Evolutionary conservation across 1,284 basidiomycete species (phyloP), one percentile per base, ranked within the genome.

Genomic region (Puccinia brachypodii): DNA sequence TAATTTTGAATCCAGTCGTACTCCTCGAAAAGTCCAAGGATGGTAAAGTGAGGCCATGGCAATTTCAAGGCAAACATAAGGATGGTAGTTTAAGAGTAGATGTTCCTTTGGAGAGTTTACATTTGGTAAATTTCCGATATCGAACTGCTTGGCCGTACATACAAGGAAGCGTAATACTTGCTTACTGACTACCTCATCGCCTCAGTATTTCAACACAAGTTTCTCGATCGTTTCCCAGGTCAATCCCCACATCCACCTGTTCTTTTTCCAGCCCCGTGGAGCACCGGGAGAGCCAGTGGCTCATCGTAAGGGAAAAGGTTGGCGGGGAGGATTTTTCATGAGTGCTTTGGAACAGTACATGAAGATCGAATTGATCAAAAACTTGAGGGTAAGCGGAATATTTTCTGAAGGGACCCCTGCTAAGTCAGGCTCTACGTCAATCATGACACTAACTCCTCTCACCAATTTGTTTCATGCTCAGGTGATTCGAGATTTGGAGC

Each of bases 201-300:
- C 19, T 0, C 13, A 28, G 64, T 84, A 86, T 40, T 87, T 84
- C 84, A 94, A 88, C 83, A 95, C 97, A 82, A 98, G 95, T 83
- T 92, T 97, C 86, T 93, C 94, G 1, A 92, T 98, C 71, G 96
- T 99, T 47, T 95, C 94, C 0, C 96, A 96, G 88, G 95, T 94
- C 40, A 99, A 98, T 85, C 96, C 96, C 0, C 97, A 99, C 86
- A 94, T 99, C 14, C 96, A 98, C 87, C 85, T 98, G n/a, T 99
- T 99, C 88, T 96, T 97, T 88, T 98, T 98, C 85, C 94, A 94
- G 0, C 93, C 95, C 40, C 90, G 94, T 84, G 96, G 96, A 3
- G 94, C 95, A 0, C 94, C 96, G 2, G 96, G 96, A 38, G 92
- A 92, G 84, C 96, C 96, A 0, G 96, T 98, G 0, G 93, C 94